Conservation (phyloP, 208 protist species). For the Wallacemonas sp. region DNA sequence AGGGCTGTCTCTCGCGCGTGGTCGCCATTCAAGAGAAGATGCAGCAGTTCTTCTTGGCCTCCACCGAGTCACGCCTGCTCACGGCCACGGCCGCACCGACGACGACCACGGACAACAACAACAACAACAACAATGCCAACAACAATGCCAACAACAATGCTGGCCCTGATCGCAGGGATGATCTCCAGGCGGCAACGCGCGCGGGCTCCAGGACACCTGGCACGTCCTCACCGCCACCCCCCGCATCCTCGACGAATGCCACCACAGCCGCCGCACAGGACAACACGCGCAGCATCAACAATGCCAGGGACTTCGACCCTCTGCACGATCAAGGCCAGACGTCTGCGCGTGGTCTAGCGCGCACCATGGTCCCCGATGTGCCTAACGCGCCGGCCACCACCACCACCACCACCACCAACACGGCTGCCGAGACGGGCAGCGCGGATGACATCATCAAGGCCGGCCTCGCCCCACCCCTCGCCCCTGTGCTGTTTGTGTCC, state of each 20-base stretch:
- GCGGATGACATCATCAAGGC: slow-evolving; percentile 10
- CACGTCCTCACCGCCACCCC: not conserved
- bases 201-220: not conserved
- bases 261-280: too few relatives aligned
- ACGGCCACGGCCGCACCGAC: not conserved
- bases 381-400: not conserved
- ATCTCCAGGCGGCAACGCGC: not conserved
- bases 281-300: too few relatives aligned
- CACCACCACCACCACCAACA: not conserved
- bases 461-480: slow-evolving; percentile 2
- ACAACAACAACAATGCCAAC: not conserved
- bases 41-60: slow-evolving; percentile 10
- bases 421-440: not conserved
- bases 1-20: slow-evolving; percentile 6
- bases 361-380: not conserved
- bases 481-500: slow-evolving; percentile 1
- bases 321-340: not conserved
- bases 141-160: not conserved
- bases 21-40: slow-evolving; percentile 8
- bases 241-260: not conserved
- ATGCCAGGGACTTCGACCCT: too few relatives aligned
- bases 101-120: not conserved
- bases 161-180: too few relatives aligned
- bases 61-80: not conserved
- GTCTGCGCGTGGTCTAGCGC: not conserved